Percentiles rank a stretch among this genome's conserved stretches.
Evolutionary conservation across 371 early-diverging fungal genomes (phyloP).

Genomic region (Syncephalastrum monosporum): DNA sequence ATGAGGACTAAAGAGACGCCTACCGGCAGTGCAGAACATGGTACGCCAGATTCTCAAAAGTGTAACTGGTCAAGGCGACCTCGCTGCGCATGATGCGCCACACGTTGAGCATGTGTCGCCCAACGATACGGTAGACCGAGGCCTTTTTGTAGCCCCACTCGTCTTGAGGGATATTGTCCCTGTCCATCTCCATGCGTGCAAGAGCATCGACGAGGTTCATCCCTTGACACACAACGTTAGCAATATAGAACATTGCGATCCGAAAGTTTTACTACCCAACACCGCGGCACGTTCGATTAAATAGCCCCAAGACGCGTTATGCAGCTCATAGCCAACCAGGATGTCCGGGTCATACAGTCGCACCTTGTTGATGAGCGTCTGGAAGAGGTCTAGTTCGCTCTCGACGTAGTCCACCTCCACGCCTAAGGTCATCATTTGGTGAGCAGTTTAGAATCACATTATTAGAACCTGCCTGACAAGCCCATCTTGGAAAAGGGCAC

Average conservation of each 20-base stretch:
- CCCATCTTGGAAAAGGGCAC: constrained; percentile 36
- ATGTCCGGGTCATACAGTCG: constrained; percentile 81
- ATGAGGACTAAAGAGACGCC: not conserved
- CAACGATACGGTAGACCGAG: constrained; percentile 60
- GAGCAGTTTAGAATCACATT: not conserved
- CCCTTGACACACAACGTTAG: constrained; percentile 15
- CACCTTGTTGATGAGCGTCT: constrained; percentile 47
- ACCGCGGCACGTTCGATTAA: constrained; percentile 63
- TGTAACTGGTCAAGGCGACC: constrained; percentile 71
- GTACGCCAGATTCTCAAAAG: constrained; percentile 71
- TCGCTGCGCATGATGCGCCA: constrained; percentile 84
- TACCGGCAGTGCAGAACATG: constrained; percentile 73
- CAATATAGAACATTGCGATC: not conserved
- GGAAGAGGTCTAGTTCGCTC: constrained; percentile 56
- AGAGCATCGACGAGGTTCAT: constrained; percentile 52
- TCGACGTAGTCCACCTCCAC: constrained; percentile 34
- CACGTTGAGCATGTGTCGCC: constrained; percentile 84
- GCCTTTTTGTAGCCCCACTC: constrained; percentile 67
- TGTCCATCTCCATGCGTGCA: constrained; percentile 37
- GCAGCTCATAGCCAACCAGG: constrained; percentile 83
- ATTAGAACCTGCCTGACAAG: constrained; percentile 14
- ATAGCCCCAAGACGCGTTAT: constrained; percentile 87
- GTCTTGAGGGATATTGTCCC: constrained; percentile 22
- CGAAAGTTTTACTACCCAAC: constrained; percentile 27
- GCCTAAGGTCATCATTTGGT: constrained; percentile 7